Percentiles rank a stretch among this genome's conserved stretches.
phyloP scores from a whole-genome alignment of 768 basidiomycete genomes.

The Auriscalpium vulgare region DNA sequence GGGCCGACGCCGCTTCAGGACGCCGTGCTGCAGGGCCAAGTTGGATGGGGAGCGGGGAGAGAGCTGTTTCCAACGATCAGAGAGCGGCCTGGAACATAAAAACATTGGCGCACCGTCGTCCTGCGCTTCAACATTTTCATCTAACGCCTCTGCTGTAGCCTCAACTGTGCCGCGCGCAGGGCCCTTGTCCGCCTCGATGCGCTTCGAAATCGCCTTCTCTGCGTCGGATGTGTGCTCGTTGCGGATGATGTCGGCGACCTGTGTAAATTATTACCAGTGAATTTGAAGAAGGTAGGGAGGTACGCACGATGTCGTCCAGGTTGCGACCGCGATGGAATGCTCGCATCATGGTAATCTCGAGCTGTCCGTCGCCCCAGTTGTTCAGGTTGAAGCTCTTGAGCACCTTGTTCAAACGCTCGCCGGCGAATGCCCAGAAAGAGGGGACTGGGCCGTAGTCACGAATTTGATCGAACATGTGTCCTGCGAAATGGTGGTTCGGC shows the following conservation, averaged over 20 bases:
- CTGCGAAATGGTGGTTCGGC: constrained; percentile 17
- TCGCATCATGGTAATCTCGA: constrained; percentile 22
- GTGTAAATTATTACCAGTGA: too few species aligned
- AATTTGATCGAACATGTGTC: constrained; percentile 8
- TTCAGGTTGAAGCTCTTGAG: constrained; percentile 18
- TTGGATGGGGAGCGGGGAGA: neutral
- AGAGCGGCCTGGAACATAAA: neutral
- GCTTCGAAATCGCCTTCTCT: too few species aligned
- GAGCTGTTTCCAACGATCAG: neutral
- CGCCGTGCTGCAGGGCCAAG: neutral
- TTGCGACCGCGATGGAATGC: constrained; percentile 18
- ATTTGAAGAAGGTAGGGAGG: neutral
- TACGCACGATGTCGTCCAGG: neutral
- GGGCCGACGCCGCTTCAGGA: neutral
- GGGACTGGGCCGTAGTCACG: constrained; percentile 14
- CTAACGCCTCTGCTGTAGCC: neutral
- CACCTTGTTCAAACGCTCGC: constrained; percentile 13
- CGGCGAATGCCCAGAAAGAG: constrained; percentile 14
- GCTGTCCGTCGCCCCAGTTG: constrained; percentile 25
- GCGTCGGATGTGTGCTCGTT: too few species aligned
- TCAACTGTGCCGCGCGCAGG: constrained; percentile 1
- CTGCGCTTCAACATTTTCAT: neutral
- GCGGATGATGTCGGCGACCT: too few species aligned
- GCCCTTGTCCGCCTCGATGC: too few species aligned
- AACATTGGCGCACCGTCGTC: neutral